Evolutionary conservation across 208 protist genomes (phyloP).

Genomic region (Crithidia sp.): DNA sequence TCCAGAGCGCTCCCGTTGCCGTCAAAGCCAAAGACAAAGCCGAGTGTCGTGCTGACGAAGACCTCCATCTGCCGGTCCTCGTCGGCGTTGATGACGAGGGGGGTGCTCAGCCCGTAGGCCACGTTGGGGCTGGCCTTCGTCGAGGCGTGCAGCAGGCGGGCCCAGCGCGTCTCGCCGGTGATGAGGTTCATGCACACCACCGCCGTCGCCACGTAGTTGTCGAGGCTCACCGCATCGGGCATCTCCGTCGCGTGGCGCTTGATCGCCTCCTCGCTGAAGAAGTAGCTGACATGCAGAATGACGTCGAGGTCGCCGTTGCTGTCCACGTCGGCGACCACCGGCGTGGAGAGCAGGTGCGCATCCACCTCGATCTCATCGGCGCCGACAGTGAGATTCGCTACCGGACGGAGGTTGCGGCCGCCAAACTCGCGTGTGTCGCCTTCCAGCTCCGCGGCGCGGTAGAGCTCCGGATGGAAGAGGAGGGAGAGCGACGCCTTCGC

Average conservation of each 20-base stretch:
- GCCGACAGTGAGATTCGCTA: constrained; percentile 22
- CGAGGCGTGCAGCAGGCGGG: constrained; percentile 82
- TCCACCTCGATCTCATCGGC: constrained; percentile 84
- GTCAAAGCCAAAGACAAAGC: constrained; percentile 77
- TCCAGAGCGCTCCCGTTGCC: constrained; percentile 43
- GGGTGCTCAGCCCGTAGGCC: constrained; percentile 78
- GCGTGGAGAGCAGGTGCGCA: constrained; percentile 88
- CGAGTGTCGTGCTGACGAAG: constrained; percentile 77
- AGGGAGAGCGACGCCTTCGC: constrained; percentile 74
- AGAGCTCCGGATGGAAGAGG: constrained; percentile 77
- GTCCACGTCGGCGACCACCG: constrained; percentile 88
- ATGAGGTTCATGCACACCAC: constrained; percentile 86
- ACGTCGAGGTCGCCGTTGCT: constrained; percentile 84
- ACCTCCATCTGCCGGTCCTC: constrained; percentile 60
- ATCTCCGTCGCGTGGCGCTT: constrained; percentile 17
- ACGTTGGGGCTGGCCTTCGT: constrained; percentile 49
- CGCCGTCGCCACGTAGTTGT: constrained; percentile 89
- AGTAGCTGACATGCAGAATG: constrained; percentile 92
- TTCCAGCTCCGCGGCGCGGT: constrained; percentile 38
- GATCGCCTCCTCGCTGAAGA: constrained; percentile 70
- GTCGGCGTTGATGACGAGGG: constrained; percentile 83
- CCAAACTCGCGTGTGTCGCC: constrained; percentile 39
- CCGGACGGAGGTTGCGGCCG: constrained; percentile 38
- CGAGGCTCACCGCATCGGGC: constrained; percentile 46
- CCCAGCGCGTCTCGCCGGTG: constrained; percentile 87